Evolutionary conservation across 192 early-diverging fungal genomes (phyloP).

Genomic region (Backusella westeae): DNA sequence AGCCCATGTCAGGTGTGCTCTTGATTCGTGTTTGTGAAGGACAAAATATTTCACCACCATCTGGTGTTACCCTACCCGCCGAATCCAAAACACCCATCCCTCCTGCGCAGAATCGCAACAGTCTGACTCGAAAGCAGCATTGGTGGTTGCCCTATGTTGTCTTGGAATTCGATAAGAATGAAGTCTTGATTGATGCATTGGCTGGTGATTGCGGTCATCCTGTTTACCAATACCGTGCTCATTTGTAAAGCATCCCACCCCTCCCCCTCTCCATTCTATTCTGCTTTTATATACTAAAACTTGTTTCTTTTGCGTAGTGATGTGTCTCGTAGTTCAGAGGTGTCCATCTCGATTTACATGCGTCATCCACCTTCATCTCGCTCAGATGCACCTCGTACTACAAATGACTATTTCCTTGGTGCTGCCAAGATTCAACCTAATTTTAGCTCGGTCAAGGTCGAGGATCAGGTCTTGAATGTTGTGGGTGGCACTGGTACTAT

Average conservation of each 20-base stretch:
- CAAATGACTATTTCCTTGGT: slow-evolving; percentile 56
- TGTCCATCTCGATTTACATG: slow-evolving; percentile 57
- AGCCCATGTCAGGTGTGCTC: slow-evolving; percentile 60
- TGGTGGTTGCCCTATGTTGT: slow-evolving; percentile 84
- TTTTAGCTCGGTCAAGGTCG: slow-evolving; percentile 40
- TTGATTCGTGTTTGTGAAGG: slow-evolving; percentile 84
- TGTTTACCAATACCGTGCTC: slow-evolving; percentile 74
- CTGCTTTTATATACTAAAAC: background rate
- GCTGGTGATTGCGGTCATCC: slow-evolving; percentile 76
- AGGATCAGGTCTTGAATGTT: slow-evolving; percentile 30
- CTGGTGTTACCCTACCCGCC: slow-evolving; percentile 54
- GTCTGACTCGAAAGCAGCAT: slow-evolving; percentile 47
- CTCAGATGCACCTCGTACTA: slow-evolving; percentile 37
- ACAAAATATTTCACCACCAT: slow-evolving; percentile 67
- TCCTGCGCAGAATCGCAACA: slow-evolving; percentile 55
- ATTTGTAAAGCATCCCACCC: slow-evolving; percentile 56
- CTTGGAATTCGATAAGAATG: slow-evolving; percentile 94
- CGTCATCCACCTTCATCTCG: slow-evolving; percentile 46
- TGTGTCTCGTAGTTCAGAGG: slow-evolving; percentile 60
- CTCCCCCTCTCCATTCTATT: too few relatives aligned
- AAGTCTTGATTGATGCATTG: slow-evolving; percentile 79
- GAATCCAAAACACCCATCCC: slow-evolving; percentile 42
- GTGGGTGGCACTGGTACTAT: slow-evolving; percentile 65
- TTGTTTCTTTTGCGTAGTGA: slow-evolving; percentile 39
- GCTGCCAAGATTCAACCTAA: slow-evolving; percentile 51